A percentile compares a stretch with the other conserved stretches of the same genome.
Evolutionary conservation across 305 asterid species (phyloP).

Genomic region (Rubia balearica): DNA sequence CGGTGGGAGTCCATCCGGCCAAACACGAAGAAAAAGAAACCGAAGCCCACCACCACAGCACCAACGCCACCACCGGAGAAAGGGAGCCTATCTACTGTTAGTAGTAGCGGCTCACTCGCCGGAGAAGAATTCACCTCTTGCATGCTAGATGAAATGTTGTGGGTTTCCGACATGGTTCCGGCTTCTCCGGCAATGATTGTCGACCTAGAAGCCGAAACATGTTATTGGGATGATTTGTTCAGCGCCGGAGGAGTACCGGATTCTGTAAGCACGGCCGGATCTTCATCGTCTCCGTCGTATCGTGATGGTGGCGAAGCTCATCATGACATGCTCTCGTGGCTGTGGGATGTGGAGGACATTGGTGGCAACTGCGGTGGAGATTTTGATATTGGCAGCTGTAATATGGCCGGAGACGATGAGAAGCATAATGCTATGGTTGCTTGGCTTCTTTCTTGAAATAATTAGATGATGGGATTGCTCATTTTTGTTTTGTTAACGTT

Average conservation of each 20-base stretch:
- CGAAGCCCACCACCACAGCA: background rate
- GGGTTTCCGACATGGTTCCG: background rate
- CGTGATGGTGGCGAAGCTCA: background rate
- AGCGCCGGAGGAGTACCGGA: background rate
- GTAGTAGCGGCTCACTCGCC: conserved; percentile 7
- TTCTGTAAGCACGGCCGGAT: background rate
- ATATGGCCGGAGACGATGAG: conserved; percentile 15
- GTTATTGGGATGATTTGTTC: background rate
- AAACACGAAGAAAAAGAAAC: conserved; percentile 20
- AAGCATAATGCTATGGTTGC: conserved; percentile 27
- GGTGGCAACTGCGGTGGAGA: conserved; percentile 5
- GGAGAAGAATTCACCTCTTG: conserved; percentile 2
- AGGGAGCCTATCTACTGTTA: conserved; percentile 18
- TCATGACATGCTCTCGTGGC: conserved; percentile 16
- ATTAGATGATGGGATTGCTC: background rate
- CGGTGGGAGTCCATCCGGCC: conserved; percentile 13
- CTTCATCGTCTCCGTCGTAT: background rate
- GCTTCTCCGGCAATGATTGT: background rate
- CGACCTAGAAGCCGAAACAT: background rate
- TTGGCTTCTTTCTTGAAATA: conserved; percentile 35
- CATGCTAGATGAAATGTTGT: background rate
- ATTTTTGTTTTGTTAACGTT: background rate
- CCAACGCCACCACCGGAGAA: conserved; percentile 10
- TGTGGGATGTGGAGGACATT: conserved; percentile 18
- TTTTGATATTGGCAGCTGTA: background rate